Evolutionary conservation across 768 basidiomycete species (phyloP).

Genomic region (Clavulina sp.): DNA sequence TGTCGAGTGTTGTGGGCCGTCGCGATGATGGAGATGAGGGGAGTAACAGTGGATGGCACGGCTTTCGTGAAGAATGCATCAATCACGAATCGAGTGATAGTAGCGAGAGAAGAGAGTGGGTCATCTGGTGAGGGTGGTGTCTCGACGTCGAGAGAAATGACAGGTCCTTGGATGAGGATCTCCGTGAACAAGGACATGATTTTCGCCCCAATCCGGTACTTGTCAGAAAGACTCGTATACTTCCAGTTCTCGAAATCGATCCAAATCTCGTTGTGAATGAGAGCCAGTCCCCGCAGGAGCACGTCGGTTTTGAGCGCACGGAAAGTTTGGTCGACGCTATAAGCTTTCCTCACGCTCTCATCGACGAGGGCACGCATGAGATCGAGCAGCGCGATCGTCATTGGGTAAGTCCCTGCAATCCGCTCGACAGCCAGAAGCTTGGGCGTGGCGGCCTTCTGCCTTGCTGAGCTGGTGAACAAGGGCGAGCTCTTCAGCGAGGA

Average conservation of each 20-base stretch:
- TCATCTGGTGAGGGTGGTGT: neutral
- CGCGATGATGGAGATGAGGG: conserved; percentile 54
- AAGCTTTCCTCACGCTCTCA: conserved; percentile 44
- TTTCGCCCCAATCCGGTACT: conserved; percentile 63
- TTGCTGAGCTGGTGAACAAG: conserved; percentile 47
- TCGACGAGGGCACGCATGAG: conserved; percentile 60
- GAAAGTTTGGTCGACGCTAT: conserved; percentile 34
- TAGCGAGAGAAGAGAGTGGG: neutral
- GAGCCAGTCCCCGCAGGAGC: conserved; percentile 52
- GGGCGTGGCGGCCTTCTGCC: conserved; percentile 36
- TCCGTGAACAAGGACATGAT: conserved; percentile 49
- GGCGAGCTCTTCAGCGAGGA: conserved; percentile 66
- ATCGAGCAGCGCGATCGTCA: conserved; percentile 61
- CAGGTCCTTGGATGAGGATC: conserved; percentile 25
- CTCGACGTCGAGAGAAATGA: conserved; percentile 12
- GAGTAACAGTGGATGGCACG: conserved; percentile 63
- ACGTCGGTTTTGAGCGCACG: conserved; percentile 73
- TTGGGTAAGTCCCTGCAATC: conserved; percentile 56
- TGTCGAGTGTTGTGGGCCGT: conserved; percentile 40
- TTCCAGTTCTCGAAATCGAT: conserved; percentile 74
- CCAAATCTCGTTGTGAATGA: conserved; percentile 82
- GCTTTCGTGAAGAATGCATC: conserved; percentile 60
- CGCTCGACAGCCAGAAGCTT: conserved; percentile 54
- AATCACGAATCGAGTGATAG: conserved; percentile 25
- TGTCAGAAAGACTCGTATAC: conserved; percentile 61